Percentiles rank a stretch among this genome's conserved stretches.
Evolutionary conservation across 176 grass and related monocot genomes (phyloP).

Genomic region (Leersia perrieri): DNA sequence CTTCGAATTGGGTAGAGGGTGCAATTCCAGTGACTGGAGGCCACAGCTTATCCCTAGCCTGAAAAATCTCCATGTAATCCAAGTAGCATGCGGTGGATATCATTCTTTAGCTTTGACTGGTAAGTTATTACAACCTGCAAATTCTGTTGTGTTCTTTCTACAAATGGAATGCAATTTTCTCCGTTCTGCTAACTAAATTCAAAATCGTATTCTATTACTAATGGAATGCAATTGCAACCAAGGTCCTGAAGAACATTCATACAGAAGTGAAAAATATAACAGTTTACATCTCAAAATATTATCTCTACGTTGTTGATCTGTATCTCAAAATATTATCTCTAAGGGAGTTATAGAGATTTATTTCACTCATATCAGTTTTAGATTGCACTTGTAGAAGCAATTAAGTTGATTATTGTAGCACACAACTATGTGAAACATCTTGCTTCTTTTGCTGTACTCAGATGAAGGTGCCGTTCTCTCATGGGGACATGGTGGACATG

Average conservation of each 20-base stretch:
- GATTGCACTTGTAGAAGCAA: neutral
- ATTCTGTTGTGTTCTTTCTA: neutral
- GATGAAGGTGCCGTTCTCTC: conserved; percentile 84
- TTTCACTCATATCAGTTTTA: conserved; percentile 4
- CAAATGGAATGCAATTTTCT: neutral
- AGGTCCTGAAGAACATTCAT: neutral
- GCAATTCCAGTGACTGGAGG: conserved; percentile 81
- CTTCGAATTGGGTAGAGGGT: conserved; percentile 83
- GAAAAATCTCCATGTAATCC: conserved; percentile 54
- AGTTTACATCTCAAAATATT: neutral
- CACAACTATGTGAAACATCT: conserved; percentile 11
- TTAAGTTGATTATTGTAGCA: conserved; percentile 2
- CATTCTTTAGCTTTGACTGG: conserved; percentile 95
- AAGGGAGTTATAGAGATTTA: neutral
- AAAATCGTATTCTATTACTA: neutral
- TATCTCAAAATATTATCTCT: neutral
- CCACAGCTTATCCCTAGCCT: conserved; percentile 67
- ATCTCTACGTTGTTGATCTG: neutral
- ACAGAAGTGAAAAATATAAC: neutral
- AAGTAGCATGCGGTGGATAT: conserved; percentile 88
- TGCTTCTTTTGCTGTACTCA: conserved; percentile 29
- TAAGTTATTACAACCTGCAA: conserved; percentile 39
- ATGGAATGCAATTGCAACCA: neutral
- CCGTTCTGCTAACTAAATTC: neutral
- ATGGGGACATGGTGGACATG: conserved; percentile 89